Percentiles rank a stretch among this genome's conserved stretches.
These are phyloP conservation scores for Colletotrichum tropicicola DNA, from an alignment of 2,329 filamentous ascomycete genomes.

Conservation along the genomic window DNA sequence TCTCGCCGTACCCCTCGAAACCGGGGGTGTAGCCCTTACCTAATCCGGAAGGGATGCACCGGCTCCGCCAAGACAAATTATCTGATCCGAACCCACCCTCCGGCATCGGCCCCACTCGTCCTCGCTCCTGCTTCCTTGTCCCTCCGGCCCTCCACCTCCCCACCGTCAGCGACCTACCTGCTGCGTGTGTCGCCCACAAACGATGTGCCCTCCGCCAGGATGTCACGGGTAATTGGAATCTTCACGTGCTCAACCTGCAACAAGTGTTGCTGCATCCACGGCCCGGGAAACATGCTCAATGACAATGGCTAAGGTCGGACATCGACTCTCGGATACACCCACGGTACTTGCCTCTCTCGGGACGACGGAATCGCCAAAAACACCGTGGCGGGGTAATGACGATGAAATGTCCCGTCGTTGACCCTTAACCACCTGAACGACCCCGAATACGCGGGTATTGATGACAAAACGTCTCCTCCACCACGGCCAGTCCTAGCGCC, in stretches of 20 bases:
- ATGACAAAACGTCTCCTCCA: neutral
- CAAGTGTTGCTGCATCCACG: neutral
- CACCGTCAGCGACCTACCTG: neutral
- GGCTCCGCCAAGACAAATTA: conserved; percentile 31
- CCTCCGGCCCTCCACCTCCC: neutral
- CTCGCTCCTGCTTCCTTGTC: neutral
- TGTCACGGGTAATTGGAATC: neutral
- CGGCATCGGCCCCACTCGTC: conserved; percentile 22
- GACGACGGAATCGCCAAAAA: neutral
- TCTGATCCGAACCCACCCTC: conserved; percentile 31
- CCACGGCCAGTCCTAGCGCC: neutral
- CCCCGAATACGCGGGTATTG: neutral
- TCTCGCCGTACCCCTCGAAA: neutral
- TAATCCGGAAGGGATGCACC: conserved; percentile 10
- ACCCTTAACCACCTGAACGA: neutral
- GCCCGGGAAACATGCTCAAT: neutral
- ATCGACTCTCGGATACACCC: too few relatives aligned
- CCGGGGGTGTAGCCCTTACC: neutral
- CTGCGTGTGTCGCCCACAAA: neutral
- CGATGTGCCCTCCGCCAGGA: neutral
- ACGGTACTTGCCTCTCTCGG: too few relatives aligned
- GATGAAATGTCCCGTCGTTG: neutral
- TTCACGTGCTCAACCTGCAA: neutral
- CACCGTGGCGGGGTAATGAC: conserved; percentile 2
- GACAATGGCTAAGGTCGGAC: neutral